Base-by-base conservation (phyloP, 1,284 basidiomycete genomes). In the Leccinum pseudoinsigne region DNA sequence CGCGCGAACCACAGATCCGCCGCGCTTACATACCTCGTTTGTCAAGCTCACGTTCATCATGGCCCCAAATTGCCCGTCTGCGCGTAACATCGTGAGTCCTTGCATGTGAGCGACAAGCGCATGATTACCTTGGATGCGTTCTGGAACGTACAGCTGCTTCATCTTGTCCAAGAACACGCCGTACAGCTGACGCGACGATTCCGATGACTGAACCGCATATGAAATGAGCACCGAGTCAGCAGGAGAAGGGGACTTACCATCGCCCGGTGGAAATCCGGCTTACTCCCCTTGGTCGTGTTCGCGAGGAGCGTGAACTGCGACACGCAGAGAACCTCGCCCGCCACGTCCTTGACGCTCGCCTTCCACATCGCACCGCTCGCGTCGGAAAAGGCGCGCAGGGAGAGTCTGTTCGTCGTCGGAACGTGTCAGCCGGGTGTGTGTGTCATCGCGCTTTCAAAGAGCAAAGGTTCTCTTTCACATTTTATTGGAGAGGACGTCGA, bases 291-390 rank as follows among this genome's bases (percentile, higher is more conserved):
- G 63, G 82, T 80, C 8, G 93, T 95, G 67, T 89, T 89, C n/a
- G 93, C 94, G 70, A 94, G 79, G 16, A 97, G 82, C 0, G 94
- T 97, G 75, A 97, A 97, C 69, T 97, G 94, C 1, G 93, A 95
- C 14, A 95, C 92, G 69, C 94, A 95, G 26, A 97, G 83, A 12
- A 97, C 84, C 61, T 95, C 93, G 60, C 93, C 94, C 36, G 86
- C 83, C 38, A 95, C 85, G 66, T 96, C 94, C 75, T 88, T 90
- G 61, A 97, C 88, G 71, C 81, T 94, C 42, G 82, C 78, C 75
- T 90, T 93, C 94, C 94, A 97, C 86, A 88, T 87, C 56, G 81
- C 68, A 65, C 84, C 81, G 23, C 64, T 68, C 8, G 81, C 78
- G 71, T 92, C 89, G 60, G 86, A 82, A 75, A 95, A 97, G 60